Base-by-base conservation (phyloP, 345 rosid species). In the Eucalyptus dawsonii region DNA sequence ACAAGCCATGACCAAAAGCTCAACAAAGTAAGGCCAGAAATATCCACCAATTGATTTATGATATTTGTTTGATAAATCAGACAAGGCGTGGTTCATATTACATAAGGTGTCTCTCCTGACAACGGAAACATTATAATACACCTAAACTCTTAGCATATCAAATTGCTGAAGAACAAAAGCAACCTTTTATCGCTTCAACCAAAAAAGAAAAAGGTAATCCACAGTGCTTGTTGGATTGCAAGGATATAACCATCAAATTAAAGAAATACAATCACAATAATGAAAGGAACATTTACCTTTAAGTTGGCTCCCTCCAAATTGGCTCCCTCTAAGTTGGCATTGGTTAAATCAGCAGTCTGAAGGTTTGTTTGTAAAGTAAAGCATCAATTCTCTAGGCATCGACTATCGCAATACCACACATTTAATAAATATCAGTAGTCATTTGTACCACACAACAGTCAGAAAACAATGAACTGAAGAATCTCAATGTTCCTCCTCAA, bases 301-400 rank as follows among this genome's bases (percentile, higher is more conserved):
- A 97, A 91, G 93, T 97, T 97, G 88, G 98, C 99, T 89, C 99
- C 99, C 94, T 97, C 99, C 49, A 97, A 91, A 92, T 95, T 97
- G 65, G 98, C 99, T 88, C 99, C 98, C 93, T 97, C 98, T 90
- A 97, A 91, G 94, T 97, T 97, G 87, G 99, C 99, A 93, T 96
- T 93, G 37, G 99, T 97, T 89, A 97, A 97, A 93, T 97, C 98
- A 45, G 98, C 99, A 89, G 91, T 92, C 99, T 97, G 95, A 80
- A 88, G 49, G 11, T 29, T 19, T 47, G 51, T 24, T 53, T 58
- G 62, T 22, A 44, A 42, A 50, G 87, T 44, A 40, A 80, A 56
- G 62, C 83, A 65, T 76, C 47, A 54, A 22, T 27, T 17, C 54
- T 27, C 88, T 50, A 80, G 11, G 27, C 45, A 51, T 11, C 42